These are phyloP conservation scores for Candida fluviatilis DNA, from an alignment of 805 yeast genomes.

Conservation along the genomic window DNA sequence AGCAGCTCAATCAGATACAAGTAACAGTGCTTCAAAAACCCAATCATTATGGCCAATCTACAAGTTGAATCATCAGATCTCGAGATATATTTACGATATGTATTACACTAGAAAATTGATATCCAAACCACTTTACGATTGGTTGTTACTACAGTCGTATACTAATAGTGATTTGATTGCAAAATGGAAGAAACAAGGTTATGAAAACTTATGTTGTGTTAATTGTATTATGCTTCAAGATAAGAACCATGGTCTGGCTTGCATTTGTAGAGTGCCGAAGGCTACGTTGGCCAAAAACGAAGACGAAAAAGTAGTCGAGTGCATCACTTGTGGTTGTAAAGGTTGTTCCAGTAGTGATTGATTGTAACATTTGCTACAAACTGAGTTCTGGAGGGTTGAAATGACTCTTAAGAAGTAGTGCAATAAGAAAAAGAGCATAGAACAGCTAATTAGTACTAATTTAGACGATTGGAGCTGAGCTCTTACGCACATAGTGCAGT, in stretches of 20 bases:
- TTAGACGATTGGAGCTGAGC: too few species aligned
- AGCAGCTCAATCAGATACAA: conserved; percentile 33
- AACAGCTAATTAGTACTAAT: too few species aligned
- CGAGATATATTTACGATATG: conserved; percentile 71
- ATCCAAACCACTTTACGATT: conserved; percentile 63
- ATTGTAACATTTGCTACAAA: too few species aligned
- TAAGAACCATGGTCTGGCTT: conserved; percentile 57
- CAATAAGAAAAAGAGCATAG: too few species aligned
- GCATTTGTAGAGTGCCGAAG: conserved; percentile 84
- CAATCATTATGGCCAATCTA: conserved; percentile 68
- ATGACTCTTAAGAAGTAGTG: too few species aligned
- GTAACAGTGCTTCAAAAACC: conserved; percentile 45
- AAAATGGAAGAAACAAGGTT: conserved; percentile 79
- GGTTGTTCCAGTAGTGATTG: conserved; percentile 80
- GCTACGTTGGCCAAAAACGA: conserved; percentile 38
- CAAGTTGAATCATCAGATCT: conserved; percentile 67
- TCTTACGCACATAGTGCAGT: too few species aligned
- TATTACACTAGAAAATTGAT: conserved; percentile 69
- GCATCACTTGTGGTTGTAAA: conserved; percentile 79
- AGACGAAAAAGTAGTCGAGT: conserved; percentile 38
- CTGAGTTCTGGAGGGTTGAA: too few species aligned
- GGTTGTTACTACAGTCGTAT: conserved; percentile 62
- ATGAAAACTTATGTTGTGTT: conserved; percentile 81
- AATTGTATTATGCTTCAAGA: conserved; percentile 66
- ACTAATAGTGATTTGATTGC: conserved; percentile 73